Percentiles rank a stretch among this genome's conserved stretches.
These are phyloP conservation scores for Arabidopsis lyrata DNA, from an alignment of 441 rosid genomes.

Conservation along the genomic window DNA sequence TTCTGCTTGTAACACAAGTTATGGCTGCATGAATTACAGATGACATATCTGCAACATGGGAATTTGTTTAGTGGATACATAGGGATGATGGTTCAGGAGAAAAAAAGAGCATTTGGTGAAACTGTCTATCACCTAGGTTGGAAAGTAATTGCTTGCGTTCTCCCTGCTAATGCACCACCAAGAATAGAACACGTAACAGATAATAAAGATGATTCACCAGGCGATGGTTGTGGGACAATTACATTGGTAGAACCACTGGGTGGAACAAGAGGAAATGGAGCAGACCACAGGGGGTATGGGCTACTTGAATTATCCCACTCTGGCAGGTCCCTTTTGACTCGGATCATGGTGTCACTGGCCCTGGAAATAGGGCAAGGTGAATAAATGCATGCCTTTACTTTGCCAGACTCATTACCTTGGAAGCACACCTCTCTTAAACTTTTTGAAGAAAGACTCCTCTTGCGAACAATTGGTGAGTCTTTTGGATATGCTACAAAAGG, in stretches of 20 bases:
- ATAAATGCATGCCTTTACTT: constrained; percentile 80
- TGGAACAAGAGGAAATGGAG: constrained; percentile 80
- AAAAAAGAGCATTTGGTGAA: constrained; percentile 15
- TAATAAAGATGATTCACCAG: constrained; percentile 75
- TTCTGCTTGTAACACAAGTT: constrained; percentile 89
- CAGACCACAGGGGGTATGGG: constrained; percentile 71
- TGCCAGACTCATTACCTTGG: constrained; percentile 53
- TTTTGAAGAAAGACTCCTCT: constrained; percentile 47
- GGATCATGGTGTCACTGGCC: constrained; percentile 63
- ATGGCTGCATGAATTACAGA: constrained; percentile 90
- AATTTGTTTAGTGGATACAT: constrained; percentile 36
- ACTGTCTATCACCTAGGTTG: constrained; percentile 78
- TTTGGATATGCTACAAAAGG: constrained; percentile 48
- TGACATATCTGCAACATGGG: constrained; percentile 72
- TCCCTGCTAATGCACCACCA: constrained; percentile 77
- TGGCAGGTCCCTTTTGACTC: constrained; percentile 60
- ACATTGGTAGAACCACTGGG: constrained; percentile 87
- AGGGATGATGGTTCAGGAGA: constrained; percentile 28
- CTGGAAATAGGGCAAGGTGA: constrained; percentile 68
- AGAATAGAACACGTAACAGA: constrained; percentile 78
- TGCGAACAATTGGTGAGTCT: constrained; percentile 44
- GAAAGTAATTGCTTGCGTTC: constrained; percentile 83
- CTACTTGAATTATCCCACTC: constrained; percentile 53
- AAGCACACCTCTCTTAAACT: constrained; percentile 51
- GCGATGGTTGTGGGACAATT: constrained; percentile 71